Evolutionary conservation across 176 grass and related monocot species (phyloP).

Genomic region (Neostapfia colusana): DNA sequence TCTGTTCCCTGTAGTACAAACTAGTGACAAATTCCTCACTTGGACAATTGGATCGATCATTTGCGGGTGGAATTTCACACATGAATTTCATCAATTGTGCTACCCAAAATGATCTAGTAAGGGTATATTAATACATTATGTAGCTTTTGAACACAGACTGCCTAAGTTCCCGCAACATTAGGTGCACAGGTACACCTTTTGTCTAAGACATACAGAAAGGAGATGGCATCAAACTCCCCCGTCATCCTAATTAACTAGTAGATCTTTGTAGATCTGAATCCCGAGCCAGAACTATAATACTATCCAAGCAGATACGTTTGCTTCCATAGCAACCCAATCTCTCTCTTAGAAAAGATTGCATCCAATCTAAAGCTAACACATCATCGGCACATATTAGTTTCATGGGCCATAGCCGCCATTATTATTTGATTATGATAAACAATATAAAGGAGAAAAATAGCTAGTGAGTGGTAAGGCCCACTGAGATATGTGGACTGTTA

Average conservation of each 20-base stretch:
- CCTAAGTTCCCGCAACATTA: no score
- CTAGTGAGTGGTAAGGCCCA: not conserved
- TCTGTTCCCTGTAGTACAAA: no score
- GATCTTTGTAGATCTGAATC: conserved; percentile 27
- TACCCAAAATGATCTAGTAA: no score
- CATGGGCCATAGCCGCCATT: not conserved
- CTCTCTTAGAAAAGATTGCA: not conserved
- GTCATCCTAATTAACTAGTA: conserved; percentile 15
- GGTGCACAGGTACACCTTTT: no score
- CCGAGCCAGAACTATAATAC: not conserved
- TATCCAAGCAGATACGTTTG: conserved; percentile 6
- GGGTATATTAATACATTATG: no score
- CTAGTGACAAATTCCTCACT: no score
- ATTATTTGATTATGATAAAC: not conserved
- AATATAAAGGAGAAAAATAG: not conserved
- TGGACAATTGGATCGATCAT: no score
- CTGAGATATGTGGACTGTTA: not conserved
- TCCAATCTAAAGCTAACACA: not conserved
- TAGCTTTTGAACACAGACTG: no score
- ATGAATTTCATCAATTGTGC: no score
- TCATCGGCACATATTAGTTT: not conserved
- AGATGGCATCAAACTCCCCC: not conserved
- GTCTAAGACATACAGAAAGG: no score
- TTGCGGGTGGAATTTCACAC: no score
- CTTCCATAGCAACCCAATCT: not conserved